A percentile compares a stretch with the other conserved stretches of the same genome.
Conservation (phyloP, 2,329 filamentous ascomycete genomes). For the Neonectria magnoliae region DNA sequence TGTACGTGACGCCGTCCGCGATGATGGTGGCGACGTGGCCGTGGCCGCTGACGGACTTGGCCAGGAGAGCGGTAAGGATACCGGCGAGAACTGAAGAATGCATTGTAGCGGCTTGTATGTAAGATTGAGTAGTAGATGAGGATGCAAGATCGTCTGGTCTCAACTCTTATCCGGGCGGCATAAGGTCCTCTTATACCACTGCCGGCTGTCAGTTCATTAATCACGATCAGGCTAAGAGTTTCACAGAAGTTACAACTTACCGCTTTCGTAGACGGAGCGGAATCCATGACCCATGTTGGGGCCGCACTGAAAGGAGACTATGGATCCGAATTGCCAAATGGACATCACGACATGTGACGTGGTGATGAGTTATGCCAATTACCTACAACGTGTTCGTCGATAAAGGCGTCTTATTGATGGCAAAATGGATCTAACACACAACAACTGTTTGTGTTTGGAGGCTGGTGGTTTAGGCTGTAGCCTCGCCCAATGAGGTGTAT, state of each 20-base stretch:
- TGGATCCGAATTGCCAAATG: constrained; percentile 23
- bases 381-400: neutral
- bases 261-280: constrained; percentile 30
- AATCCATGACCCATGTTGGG: constrained; percentile 18
- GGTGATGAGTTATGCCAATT: neutral
- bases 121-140: neutral
- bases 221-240: neutral
- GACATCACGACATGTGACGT: neutral
- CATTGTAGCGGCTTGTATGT: neutral
- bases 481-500: neutral
- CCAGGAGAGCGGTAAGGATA: constrained; percentile 37
- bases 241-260: constrained; percentile 3
- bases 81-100: constrained; percentile 19
- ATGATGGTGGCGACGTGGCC: constrained; percentile 42
- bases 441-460: neutral
- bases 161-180: neutral
- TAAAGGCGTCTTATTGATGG: neutral
- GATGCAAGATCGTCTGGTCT: neutral
- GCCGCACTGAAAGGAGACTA: constrained; percentile 23
- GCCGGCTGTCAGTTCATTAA: constrained; percentile 6
- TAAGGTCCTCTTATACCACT: constrained; percentile 23
- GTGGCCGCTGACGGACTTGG: constrained; percentile 42
- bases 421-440: neutral
- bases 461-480: neutral
- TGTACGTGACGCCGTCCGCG: constrained; percentile 44